Conservation (phyloP, 2,329 filamentous ascomycete genomes). For the Escovopsis sp. region DNA sequence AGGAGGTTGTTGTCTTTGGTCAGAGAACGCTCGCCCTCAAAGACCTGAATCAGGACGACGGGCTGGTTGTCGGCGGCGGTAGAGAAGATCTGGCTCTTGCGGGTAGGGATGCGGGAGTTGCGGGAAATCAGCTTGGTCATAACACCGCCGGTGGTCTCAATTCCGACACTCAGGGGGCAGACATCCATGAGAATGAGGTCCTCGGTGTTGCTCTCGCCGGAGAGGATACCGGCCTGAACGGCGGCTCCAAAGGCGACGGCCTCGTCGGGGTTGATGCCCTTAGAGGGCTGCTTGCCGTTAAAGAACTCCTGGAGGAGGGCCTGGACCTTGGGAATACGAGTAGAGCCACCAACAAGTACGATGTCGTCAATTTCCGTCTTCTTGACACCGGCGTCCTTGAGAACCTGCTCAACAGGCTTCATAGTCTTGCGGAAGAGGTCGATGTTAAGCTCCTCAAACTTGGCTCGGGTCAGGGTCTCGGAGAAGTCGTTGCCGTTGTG, state of each 20-base stretch:
- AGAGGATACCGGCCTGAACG: conserved; percentile 89
- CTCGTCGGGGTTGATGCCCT: conserved; percentile 99
- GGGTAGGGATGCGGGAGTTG: conserved; percentile 87
- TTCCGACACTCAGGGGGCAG: conserved; percentile 90
- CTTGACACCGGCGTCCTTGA: conserved; percentile 96
- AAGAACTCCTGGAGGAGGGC: conserved; percentile 92
- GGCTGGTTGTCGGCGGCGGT: conserved; percentile 95
- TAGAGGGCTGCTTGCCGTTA: conserved; percentile 87
- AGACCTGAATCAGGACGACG: conserved; percentile 89
- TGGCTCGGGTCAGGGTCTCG: conserved; percentile 93
- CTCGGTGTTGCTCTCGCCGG: conserved; percentile 69
- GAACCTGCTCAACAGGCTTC: conserved; percentile 95
- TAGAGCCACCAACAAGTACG: conserved; percentile 94
- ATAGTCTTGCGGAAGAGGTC: conserved; percentile 99
- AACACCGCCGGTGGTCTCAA: conserved; percentile 92
- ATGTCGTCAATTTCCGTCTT: conserved; percentile 93
- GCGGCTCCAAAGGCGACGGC: conserved; percentile 96
- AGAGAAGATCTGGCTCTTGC: conserved; percentile 96
- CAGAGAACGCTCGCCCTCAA: conserved; percentile 82
- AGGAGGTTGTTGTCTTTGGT: conserved; percentile 96
- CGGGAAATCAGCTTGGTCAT: conserved; percentile 95
- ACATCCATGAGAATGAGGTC: conserved; percentile 90
- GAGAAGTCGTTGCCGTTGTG: conserved; percentile 95
- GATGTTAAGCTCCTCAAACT: conserved; percentile 98
- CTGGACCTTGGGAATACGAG: conserved; percentile 97